phyloP scores from a whole-genome alignment of 495 filamentous ascomycete species.

The Pseudomonodictys pantanalensis region DNA sequence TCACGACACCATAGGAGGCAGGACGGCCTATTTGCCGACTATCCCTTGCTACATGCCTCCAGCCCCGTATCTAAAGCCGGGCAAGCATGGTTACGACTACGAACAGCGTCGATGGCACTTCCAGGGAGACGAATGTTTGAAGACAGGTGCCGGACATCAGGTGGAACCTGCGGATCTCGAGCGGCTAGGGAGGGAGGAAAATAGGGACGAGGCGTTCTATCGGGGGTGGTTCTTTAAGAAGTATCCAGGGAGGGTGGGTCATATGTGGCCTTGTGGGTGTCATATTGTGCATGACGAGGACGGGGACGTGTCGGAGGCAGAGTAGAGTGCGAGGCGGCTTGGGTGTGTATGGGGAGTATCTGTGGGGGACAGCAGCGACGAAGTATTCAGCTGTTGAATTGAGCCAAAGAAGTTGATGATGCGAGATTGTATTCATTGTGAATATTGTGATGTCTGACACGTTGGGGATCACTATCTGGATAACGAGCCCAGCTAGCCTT shows the following conservation, averaged over 20 bases:
- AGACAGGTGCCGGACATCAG: conserved; percentile 3
- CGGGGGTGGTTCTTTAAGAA: neutral
- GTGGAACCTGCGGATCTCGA: neutral
- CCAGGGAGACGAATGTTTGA: neutral
- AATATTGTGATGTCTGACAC: too few species aligned
- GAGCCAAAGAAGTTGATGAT: too few species aligned
- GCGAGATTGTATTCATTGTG: too few species aligned
- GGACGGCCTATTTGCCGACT: too few species aligned
- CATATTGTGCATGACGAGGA: neutral
- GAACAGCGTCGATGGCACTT: neutral
- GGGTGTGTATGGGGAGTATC: neutral
- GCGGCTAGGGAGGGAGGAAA: neutral
- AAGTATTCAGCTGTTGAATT: too few species aligned
- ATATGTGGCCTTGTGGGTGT: conserved; percentile 4
- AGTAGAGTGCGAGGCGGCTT: neutral
- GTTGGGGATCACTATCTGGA: too few species aligned
- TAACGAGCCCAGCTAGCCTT: too few species aligned
- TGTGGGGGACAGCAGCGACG: too few species aligned
- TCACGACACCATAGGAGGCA: too few species aligned
- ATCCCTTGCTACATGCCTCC: too few species aligned
- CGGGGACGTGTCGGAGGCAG: neutral
- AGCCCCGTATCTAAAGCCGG: conserved; percentile 6
- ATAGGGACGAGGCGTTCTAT: too few species aligned
- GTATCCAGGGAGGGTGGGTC: neutral
- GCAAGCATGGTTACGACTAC: conserved; percentile 2